Percentiles rank a stretch among this genome's conserved stretches.
These are phyloP conservation scores for Neurospora tetrasperma DNA, from an alignment of 495 filamentous ascomycete species.

Conservation along the genomic window DNA sequence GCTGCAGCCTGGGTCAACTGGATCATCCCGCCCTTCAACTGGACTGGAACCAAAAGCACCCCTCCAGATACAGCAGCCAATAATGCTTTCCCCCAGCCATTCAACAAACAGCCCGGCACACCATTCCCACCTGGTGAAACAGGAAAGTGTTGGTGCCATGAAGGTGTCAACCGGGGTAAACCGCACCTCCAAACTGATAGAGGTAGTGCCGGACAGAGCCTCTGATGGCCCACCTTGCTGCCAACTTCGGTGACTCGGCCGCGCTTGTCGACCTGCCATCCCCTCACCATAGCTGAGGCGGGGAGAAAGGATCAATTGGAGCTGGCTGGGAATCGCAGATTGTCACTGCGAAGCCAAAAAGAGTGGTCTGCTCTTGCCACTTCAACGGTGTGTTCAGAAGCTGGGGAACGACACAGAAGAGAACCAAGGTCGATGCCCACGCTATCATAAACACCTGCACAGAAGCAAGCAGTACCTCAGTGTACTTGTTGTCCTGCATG, in stretches of 20 bases:
- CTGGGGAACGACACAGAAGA: background rate
- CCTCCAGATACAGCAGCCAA: constrained; percentile 23
- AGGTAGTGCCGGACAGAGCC: background rate
- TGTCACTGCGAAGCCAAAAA: background rate
- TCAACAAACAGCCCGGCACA: constrained; percentile 18
- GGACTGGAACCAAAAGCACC: constrained; percentile 4
- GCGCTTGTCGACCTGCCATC: background rate
- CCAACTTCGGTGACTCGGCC: background rate
- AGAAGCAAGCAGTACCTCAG: constrained; percentile 7
- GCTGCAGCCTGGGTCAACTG: background rate
- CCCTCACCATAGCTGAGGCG: background rate
- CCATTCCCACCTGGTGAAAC: constrained; percentile 5
- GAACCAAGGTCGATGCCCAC: background rate
- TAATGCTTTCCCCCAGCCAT: constrained; percentile 34
- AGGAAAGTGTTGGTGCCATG: background rate
- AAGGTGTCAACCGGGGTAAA: constrained; percentile 10
- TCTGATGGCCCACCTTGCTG: background rate
- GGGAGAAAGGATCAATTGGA: background rate
- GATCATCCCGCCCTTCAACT: constrained; percentile 11
- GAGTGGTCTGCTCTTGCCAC: background rate
- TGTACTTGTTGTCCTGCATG: constrained; percentile 22
- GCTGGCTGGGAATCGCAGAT: background rate
- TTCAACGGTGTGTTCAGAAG: background rate
- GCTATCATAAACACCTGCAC: background rate
- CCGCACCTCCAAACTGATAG: background rate